These are phyloP conservation scores for Pseudonitzschia pungens DNA, from an alignment of 108 stramenopile species.

Conservation along the genomic window DNA sequence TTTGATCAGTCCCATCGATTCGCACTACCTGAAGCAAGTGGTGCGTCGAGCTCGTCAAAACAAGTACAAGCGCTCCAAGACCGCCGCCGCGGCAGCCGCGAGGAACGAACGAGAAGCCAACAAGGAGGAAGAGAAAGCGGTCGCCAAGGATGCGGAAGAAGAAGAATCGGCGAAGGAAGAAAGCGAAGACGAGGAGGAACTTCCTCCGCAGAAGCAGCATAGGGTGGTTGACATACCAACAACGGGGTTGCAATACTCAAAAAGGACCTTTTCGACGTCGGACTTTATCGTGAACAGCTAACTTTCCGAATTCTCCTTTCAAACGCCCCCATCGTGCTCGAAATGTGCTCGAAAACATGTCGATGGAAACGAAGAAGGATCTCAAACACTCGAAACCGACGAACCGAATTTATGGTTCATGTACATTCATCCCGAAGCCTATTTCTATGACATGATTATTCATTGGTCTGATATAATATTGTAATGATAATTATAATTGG, in stretches of 20 bases:
- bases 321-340: too few species aligned
- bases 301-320: not conserved
- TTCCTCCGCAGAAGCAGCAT: not conserved
- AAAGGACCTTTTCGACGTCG: not conserved
- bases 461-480: not conserved
- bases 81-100: constrained; percentile 15
- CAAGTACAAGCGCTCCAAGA: constrained; percentile 53
- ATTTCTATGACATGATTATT: too few species aligned
- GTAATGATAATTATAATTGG: not conserved
- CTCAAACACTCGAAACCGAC: not conserved
- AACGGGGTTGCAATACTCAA: constrained; percentile 18
- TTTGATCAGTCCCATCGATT: constrained; percentile 65
- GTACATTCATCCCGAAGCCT: too few species aligned
- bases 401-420: too few species aligned
- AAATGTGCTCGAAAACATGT: too few species aligned
- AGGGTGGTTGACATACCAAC: constrained; percentile 30
- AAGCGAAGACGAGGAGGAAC: constrained; percentile 10
- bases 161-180: constrained; percentile 18
- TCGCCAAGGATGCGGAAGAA: not conserved
- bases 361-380: too few species aligned
- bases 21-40: constrained; percentile 55
- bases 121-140: constrained; percentile 5
- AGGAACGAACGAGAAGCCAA: not conserved
- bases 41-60: constrained; percentile 71
- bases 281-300: constrained; percentile 16